phyloP scores from a whole-genome alignment of 1,139 yeast species.

The Yamadazyma dushanensis region DNA sequence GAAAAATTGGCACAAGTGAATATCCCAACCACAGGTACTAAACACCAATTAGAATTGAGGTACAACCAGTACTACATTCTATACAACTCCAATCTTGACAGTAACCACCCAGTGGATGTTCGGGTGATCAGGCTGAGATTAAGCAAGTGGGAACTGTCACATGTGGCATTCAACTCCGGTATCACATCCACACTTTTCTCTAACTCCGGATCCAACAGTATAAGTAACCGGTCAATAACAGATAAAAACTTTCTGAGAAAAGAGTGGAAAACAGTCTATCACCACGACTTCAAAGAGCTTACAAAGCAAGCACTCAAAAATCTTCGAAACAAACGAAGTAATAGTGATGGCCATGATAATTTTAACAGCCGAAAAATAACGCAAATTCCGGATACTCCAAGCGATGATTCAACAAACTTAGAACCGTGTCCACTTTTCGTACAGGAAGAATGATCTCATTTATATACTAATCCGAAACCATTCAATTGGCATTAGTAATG shows the following conservation, averaged over 20 bases:
- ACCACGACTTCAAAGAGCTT: conserved; percentile 52
- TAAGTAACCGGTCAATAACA: conserved; percentile 29
- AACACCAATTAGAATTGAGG: conserved; percentile 64
- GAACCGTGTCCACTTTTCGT: conserved; percentile 9
- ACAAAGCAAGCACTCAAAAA: conserved; percentile 49
- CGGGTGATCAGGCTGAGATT: conserved; percentile 55
- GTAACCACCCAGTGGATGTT: conserved; percentile 64
- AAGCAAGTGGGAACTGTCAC: conserved; percentile 67
- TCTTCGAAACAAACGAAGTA: conserved; percentile 15
- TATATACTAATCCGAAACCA: no score
- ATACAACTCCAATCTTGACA: conserved; percentile 82
- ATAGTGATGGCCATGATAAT: no score
- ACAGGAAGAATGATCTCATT: conserved; percentile 3
- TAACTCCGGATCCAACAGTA: conserved; percentile 18
- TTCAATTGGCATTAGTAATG: no score
- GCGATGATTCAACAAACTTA: conserved; percentile 3
- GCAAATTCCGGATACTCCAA: conserved; percentile 6
- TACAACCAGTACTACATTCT: conserved; percentile 77
- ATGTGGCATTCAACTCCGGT: conserved; percentile 30
- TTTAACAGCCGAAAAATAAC: conserved; percentile 3
- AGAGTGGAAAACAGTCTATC: conserved; percentile 53
- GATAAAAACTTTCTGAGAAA: conserved; percentile 43
- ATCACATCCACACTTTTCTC: conserved; percentile 25
- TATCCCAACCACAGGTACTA: conserved; percentile 62
- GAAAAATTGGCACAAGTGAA: conserved; percentile 56